phyloP scores from a whole-genome alignment of 805 yeast species.

The Saccharomyces eubayanus region DNA sequence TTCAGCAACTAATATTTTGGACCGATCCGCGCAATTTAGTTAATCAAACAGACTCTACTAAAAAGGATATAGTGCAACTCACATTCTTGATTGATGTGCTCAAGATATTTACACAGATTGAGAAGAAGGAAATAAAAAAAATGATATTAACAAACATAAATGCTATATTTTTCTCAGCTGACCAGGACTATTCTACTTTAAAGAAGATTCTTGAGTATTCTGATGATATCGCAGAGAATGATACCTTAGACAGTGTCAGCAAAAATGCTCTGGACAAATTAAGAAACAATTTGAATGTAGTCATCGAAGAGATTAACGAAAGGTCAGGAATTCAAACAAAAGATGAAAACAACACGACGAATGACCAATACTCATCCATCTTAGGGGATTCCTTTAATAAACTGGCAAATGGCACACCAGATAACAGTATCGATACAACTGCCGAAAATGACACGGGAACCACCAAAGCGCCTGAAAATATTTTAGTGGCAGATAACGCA shows the following conservation, averaged over 20 bases:
- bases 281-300: slow-evolving; percentile 5
- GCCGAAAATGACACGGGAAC: background rate
- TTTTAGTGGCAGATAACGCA: background rate
- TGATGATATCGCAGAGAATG: slow-evolving; percentile 27
- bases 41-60: slow-evolving; percentile 36
- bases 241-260: slow-evolving; percentile 28
- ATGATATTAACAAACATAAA: slow-evolving; percentile 44
- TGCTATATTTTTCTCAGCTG: slow-evolving; percentile 38
- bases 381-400: slow-evolving; percentile 8
- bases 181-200: slow-evolving; percentile 22
- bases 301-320: slow-evolving; percentile 9
- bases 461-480: background rate
- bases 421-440: background rate
- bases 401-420: background rate
- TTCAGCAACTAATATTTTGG: slow-evolving; percentile 75
- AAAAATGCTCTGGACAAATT: slow-evolving; percentile 32
- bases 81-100: slow-evolving; percentile 49
- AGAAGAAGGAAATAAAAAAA: slow-evolving; percentile 45
- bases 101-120: slow-evolving; percentile 39
- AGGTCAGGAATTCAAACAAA: slow-evolving; percentile 1
- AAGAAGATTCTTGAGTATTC: slow-evolving; percentile 21
- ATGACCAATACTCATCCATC: slow-evolving; percentile 19
- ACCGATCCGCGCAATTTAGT: slow-evolving; percentile 69
- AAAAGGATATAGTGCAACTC: slow-evolving; percentile 44
- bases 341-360: slow-evolving; percentile 1